phyloP scores from a whole-genome alignment of 441 rosid species.

The Bocquillonia castaneifolia region DNA sequence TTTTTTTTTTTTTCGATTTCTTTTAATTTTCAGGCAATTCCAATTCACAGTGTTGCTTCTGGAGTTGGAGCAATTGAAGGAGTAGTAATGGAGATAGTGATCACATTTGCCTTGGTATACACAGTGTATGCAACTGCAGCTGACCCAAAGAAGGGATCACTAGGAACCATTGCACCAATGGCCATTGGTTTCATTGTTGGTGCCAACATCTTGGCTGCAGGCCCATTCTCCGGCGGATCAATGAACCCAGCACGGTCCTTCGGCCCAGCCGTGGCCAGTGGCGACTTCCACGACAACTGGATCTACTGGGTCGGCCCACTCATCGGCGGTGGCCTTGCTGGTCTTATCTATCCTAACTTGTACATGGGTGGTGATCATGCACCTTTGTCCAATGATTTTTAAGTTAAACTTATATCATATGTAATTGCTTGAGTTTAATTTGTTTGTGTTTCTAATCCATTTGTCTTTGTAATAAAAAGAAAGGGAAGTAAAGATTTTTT shows the following conservation, averaged over 20 bases:
- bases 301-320: slow-evolving; percentile 93
- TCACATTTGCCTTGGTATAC: slow-evolving; percentile 84
- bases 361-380: slow-evolving; percentile 51
- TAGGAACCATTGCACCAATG: slow-evolving; percentile 80
- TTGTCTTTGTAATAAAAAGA: slow-evolving; percentile 26
- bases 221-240: slow-evolving; percentile 95
- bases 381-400: slow-evolving; percentile 45
- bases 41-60: slow-evolving; percentile 65
- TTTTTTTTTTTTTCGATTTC: background rate
- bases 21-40: slow-evolving; percentile 44
- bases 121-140: slow-evolving; percentile 90
- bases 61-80: slow-evolving; percentile 74
- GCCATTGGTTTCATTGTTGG: slow-evolving; percentile 91
- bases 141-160: slow-evolving; percentile 85
- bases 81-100: slow-evolving; percentile 82
- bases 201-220: slow-evolving; percentile 88
- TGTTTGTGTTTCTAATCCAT: background rate
- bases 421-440: background rate
- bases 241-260: slow-evolving; percentile 99
- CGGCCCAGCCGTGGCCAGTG: slow-evolving; percentile 82
- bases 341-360: slow-evolving; percentile 58
- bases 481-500: slow-evolving; percentile 8
- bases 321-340: slow-evolving; percentile 85
- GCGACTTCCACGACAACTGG: slow-evolving; percentile 81
- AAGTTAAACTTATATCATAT: background rate